These are phyloP conservation scores for Nicotiana noctiflora DNA, from an alignment of 257 asterid species.

Conservation along the genomic window DNA sequence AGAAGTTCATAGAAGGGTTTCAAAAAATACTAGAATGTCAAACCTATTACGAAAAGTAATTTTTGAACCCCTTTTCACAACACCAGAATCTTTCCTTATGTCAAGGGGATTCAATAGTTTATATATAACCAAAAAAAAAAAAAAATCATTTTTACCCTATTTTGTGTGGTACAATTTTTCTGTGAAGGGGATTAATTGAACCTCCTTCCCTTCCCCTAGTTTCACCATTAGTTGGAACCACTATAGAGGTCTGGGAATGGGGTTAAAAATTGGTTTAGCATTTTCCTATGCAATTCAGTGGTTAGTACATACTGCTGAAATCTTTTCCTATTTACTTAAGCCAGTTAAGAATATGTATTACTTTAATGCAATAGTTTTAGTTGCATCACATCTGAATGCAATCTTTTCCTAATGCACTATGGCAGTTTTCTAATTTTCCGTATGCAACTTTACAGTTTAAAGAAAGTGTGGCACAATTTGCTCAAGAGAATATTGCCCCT, in stretches of 20 bases:
- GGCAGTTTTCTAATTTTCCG: background rate
- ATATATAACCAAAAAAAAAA: too few species aligned
- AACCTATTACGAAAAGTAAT: too few species aligned
- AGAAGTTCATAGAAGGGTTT: too few species aligned
- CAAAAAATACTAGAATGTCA: too few species aligned
- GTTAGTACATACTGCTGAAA: background rate
- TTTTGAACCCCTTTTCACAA: too few species aligned
- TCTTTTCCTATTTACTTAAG: background rate
- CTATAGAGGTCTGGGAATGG: background rate
- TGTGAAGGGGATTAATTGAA: too few species aligned
- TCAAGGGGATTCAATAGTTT: too few species aligned
- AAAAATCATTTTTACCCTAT: too few species aligned
- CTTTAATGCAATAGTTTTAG: background rate
- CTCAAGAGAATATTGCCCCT: slow-evolving; percentile 92
- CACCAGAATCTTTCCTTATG: too few species aligned
- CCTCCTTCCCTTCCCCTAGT: too few species aligned
- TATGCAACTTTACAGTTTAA: slow-evolving; percentile 51
- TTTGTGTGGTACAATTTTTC: too few species aligned
- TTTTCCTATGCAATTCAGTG: too few species aligned
- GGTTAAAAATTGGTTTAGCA: background rate
- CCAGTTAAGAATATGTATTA: background rate
- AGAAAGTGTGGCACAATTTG: slow-evolving; percentile 89
- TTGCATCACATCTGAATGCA: background rate
- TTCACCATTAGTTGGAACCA: background rate
- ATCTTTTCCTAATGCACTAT: background rate